phyloP scores from a whole-genome alignment of 2,329 filamentous ascomycete species.

The Fusarium verticillioides region DNA sequence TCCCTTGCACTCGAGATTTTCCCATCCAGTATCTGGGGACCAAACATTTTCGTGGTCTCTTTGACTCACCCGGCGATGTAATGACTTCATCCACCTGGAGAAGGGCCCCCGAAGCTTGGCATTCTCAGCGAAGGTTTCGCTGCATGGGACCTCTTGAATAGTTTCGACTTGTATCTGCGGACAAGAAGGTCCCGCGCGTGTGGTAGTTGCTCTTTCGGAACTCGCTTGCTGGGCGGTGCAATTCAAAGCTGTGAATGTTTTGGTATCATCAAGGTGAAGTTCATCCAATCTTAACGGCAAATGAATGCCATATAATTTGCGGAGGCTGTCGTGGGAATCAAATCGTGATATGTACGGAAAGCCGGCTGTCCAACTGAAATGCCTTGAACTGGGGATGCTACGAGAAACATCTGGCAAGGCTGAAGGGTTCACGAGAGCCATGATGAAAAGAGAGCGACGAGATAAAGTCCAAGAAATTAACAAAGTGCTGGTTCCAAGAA shows the following conservation, averaged over 20 bases:
- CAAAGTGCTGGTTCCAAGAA: constrained; percentile 55
- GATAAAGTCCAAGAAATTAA: constrained; percentile 48
- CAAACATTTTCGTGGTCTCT: constrained; percentile 47
- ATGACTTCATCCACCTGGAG: constrained; percentile 76
- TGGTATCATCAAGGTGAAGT: constrained; percentile 45
- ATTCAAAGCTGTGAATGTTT: constrained; percentile 53
- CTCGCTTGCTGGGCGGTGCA: constrained; percentile 46
- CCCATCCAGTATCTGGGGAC: constrained; percentile 1
- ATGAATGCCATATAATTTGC: constrained; percentile 48
- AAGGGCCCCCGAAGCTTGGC: constrained; percentile 62
- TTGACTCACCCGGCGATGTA: constrained; percentile 68
- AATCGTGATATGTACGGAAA: constrained; percentile 16
- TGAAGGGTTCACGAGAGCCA: constrained; percentile 49
- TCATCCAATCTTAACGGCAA: constrained; percentile 42
- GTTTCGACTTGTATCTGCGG: constrained; percentile 46
- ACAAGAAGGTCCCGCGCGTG: constrained; percentile 3
- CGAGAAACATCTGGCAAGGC: constrained; percentile 50
- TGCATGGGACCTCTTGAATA: constrained; percentile 10
- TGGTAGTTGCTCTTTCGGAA: constrained; percentile 1
- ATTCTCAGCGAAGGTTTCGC: constrained; percentile 17
- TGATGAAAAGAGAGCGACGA: constrained; percentile 45
- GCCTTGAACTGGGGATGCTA: constrained; percentile 53
- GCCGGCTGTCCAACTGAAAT: constrained; percentile 51
- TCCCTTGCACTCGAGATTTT: constrained; percentile 10
- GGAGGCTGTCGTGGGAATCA: not conserved